phyloP scores from a whole-genome alignment of 306 rosid species.

The Carpinus viminea region DNA sequence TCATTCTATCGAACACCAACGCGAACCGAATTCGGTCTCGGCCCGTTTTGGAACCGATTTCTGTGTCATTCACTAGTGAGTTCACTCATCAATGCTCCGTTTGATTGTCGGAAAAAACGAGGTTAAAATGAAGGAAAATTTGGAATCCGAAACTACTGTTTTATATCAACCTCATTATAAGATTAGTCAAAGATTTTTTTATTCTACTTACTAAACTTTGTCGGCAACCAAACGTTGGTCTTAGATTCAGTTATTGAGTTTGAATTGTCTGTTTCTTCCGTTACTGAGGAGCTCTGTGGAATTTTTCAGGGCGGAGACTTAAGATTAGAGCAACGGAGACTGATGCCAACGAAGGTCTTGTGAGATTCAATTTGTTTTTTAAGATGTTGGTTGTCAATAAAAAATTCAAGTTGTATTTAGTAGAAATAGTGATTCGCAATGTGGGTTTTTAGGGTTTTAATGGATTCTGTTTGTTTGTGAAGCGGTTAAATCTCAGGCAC shows the following conservation, averaged over 20 bases:
- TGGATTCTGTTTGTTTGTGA: not conserved
- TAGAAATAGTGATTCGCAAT: not conserved
- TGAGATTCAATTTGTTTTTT: not conserved
- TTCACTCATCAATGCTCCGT: constrained; percentile 25
- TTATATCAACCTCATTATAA: not conserved
- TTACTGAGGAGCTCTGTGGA: constrained; percentile 11
- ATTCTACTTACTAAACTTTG: not conserved
- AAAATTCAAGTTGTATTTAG: not conserved
- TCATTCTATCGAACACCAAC: constrained; percentile 30
- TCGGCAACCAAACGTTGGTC: not conserved
- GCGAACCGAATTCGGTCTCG: constrained; percentile 34
- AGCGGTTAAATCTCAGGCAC: constrained; percentile 56
- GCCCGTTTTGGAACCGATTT: constrained; percentile 29
- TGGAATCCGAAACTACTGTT: not conserved
- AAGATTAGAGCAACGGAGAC: constrained; percentile 61
- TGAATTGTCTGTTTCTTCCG: not conserved
- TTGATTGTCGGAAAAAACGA: constrained; percentile 11
- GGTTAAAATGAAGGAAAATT: not conserved
- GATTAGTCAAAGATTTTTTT: not conserved
- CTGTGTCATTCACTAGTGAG: constrained; percentile 58
- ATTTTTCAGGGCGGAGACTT: constrained; percentile 52
- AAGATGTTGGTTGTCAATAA: not conserved
- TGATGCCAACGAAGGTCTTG: constrained; percentile 57
- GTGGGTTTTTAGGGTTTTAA: constrained; percentile 4
- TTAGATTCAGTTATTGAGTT: constrained; percentile 3